Evolutionary conservation across 805 yeast species (phyloP).

Genomic region (Groenewaldozyma tartarivorans): DNA sequence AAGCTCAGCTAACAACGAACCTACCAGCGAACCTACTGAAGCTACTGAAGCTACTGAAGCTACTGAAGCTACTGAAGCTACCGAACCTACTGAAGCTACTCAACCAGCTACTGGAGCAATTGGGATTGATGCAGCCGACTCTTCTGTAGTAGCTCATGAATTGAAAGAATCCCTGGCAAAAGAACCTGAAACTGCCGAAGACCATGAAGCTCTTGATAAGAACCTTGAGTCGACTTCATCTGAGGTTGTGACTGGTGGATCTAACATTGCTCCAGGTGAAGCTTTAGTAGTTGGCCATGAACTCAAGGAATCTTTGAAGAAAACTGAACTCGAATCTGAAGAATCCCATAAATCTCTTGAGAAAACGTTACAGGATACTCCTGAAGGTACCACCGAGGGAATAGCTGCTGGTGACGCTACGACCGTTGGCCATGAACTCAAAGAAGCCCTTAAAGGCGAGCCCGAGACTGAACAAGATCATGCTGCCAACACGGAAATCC

Average conservation of each 20-base stretch:
- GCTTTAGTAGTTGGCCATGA: background rate
- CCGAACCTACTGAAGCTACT: background rate
- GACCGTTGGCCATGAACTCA: background rate
- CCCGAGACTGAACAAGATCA: background rate
- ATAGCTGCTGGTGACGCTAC: background rate
- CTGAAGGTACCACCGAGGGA: conserved; percentile 1
- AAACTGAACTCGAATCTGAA: conserved; percentile 1
- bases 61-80: background rate
- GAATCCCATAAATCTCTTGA: background rate
- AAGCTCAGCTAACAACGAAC: conserved; percentile 1
- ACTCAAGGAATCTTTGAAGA: background rate
- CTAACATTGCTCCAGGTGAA: background rate
- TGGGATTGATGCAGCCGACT: conserved; percentile 4
- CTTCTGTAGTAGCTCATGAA: conserved; percentile 2
- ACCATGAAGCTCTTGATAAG: conserved; percentile 2
- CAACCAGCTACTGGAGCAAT: conserved; percentile 2
- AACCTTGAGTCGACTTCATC: conserved; percentile 1
- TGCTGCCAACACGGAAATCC: background rate
- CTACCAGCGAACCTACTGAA: conserved; percentile 1
- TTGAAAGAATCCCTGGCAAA: conserved; percentile 5
- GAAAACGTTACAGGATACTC: too few relatives aligned
- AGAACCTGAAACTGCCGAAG: conserved; percentile 2
- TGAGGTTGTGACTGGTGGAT: background rate
- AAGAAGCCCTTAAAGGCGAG: background rate
- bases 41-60: background rate